phyloP scores from a whole-genome alignment of 805 yeast species.

The Zygosaccharomyces gambellarensis region DNA sequence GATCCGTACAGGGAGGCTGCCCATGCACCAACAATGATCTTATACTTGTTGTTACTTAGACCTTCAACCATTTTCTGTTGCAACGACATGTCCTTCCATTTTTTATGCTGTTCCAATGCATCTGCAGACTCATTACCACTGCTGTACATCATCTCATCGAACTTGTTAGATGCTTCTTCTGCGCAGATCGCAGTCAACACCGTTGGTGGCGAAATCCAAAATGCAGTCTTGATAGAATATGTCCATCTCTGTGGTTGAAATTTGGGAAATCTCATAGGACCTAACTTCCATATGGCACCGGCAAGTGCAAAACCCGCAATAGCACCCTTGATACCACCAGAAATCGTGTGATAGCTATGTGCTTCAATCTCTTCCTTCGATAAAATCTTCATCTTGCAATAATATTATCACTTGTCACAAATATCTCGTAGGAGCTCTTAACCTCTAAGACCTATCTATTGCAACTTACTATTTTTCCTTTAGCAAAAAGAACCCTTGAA shows the following conservation, averaged over 20 bases:
- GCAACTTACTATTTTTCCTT: not conserved
- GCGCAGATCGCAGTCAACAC: constrained; percentile 58
- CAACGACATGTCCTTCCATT: constrained; percentile 48
- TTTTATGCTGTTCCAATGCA: constrained; percentile 42
- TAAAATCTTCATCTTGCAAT: constrained; percentile 54
- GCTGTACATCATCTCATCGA: constrained; percentile 59
- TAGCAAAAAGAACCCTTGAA: not conserved
- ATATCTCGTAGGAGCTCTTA: not conserved
- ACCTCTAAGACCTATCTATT: not conserved
- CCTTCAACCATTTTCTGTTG: constrained; percentile 48
- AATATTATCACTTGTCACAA: not conserved
- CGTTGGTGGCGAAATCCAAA: constrained; percentile 65
- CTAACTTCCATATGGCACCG: constrained; percentile 47
- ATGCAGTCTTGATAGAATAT: constrained; percentile 59
- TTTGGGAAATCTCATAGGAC: constrained; percentile 44
- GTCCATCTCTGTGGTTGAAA: constrained; percentile 40
- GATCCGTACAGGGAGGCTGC: constrained; percentile 77
- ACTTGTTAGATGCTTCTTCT: constrained; percentile 63
- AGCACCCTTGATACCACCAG: constrained; percentile 61
- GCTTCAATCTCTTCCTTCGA: constrained; percentile 62
- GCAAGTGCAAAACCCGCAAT: constrained; percentile 55
- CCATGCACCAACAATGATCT: constrained; percentile 69
- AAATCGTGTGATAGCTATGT: constrained; percentile 52
- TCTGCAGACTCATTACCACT: constrained; percentile 38
- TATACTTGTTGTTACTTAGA: constrained; percentile 54